Percentiles rank a stretch among this genome's conserved stretches.
These are phyloP conservation scores for Fusarium sp. DNA, from an alignment of 2,329 filamentous ascomycete species.

Conservation along the genomic window DNA sequence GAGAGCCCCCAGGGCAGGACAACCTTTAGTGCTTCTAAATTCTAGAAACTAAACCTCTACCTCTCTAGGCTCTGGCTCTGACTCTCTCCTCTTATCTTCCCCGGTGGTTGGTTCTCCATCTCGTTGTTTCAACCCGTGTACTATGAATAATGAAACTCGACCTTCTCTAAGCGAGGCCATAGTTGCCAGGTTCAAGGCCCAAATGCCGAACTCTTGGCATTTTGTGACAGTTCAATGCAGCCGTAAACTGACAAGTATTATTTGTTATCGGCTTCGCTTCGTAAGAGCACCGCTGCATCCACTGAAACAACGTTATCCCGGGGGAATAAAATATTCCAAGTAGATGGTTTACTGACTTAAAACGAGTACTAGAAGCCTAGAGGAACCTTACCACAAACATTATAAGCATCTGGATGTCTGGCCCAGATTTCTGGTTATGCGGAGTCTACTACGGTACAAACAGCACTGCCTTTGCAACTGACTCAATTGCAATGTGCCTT, in stretches of 20 bases:
- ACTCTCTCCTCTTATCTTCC: constrained; percentile 2
- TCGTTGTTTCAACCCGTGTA: constrained; percentile 33
- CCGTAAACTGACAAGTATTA: neutral
- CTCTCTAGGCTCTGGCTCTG: constrained; percentile 1
- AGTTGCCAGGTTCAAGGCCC: constrained; percentile 11
- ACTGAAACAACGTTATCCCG: constrained; percentile 6
- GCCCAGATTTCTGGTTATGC: neutral
- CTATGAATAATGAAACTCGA: constrained; percentile 33
- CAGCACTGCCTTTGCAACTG: neutral
- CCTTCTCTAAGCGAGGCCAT: constrained; percentile 36
- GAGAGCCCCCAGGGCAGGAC: neutral
- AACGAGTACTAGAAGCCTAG: neutral
- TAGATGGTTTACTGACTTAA: constrained; percentile 3
- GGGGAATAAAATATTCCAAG: constrained; percentile 5
- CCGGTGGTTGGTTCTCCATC: constrained; percentile 28
- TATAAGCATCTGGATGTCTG: neutral
- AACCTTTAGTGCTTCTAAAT: constrained; percentile 1
- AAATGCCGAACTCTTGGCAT: constrained; percentile 29
- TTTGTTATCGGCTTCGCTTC: neutral
- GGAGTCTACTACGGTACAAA: neutral
- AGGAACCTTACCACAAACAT: neutral
- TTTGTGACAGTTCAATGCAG: neutral
- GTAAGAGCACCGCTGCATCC: constrained; percentile 12
- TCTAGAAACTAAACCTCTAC: neutral
- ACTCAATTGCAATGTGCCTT: neutral